Evolutionary conservation across 2,329 filamentous ascomycete genomes (phyloP).

Genomic region (Beauveria sp.): DNA sequence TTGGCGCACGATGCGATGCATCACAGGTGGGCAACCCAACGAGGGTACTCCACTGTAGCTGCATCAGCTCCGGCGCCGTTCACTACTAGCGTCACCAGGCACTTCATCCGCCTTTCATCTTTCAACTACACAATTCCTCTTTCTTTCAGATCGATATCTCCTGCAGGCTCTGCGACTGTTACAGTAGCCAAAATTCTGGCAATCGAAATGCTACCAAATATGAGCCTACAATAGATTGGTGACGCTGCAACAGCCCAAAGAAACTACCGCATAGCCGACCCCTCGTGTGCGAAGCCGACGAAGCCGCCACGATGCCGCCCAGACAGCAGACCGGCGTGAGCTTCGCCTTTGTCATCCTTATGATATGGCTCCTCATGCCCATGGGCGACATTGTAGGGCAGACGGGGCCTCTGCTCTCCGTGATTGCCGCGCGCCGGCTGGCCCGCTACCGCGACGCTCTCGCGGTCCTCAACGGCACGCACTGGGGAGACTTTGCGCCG

Average conservation of each 20-base stretch:
- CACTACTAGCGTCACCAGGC: neutral
- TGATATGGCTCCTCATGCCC: slow-evolving; percentile 30
- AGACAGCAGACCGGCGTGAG: slow-evolving; percentile 33
- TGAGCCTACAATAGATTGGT: neutral
- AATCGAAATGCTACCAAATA: neutral
- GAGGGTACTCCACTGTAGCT: slow-evolving; percentile 3
- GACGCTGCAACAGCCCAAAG: neutral
- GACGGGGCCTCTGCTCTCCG: slow-evolving; percentile 24
- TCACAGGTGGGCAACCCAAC: neutral
- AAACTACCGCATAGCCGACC: neutral
- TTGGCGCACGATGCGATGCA: neutral
- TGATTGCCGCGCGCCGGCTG: slow-evolving; percentile 36
- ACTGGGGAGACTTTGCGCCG: slow-evolving; percentile 54
- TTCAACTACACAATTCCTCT: neutral
- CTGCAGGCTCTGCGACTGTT: no score
- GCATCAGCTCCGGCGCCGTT: neutral
- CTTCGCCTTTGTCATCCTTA: slow-evolving; percentile 28
- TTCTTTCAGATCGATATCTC: neutral
- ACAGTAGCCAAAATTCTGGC: neutral
- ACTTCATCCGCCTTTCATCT: neutral
- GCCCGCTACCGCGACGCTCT: slow-evolving; percentile 45
- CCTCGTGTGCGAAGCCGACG: neutral
- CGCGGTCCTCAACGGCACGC: slow-evolving; percentile 44
- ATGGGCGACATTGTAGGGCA: slow-evolving; percentile 27
- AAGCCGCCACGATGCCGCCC: slow-evolving; percentile 35